Base-by-base conservation (phyloP, 768 basidiomycete species). In the Serendipita sp. region DNA sequence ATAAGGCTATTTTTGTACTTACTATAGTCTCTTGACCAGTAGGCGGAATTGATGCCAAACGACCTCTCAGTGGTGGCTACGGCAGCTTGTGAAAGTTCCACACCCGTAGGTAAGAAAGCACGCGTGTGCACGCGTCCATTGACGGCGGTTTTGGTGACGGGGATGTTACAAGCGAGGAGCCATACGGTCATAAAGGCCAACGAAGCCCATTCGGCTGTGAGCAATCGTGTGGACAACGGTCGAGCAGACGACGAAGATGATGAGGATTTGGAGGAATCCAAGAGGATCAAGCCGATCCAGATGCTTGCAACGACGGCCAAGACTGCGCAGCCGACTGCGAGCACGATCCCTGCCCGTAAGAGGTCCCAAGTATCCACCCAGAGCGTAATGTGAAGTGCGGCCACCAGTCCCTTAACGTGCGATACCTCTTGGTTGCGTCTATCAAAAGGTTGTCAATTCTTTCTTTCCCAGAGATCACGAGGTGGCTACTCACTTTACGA, bases 161-260 rank as follows among this genome's bases (percentile, higher is more conserved):
- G 72, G n/a, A 79, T 75, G 64, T 79, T 73, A 41, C 76, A 72
- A 31, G 74, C 78, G 61, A 84, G 73, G 43, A 83, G 71, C 77
- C 77, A 80, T 11, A 73, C 22, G 28, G 74, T 68, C 66, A 75
- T 72, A 67, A 81, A 76, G 38, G 71, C 69, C 64, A 81, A 72
- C 20, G 73, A n/a, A 64, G 67, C 64, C 44, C 70, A 73, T 67
- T 77, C 76, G n/a, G 73, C 20, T 41, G 66, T 69, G 60, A 77
- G 70, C 13, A 71, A 67, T 60, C 73, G 71, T 2, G 65, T 61
- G 3, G 70, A 62, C 56, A 67, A 62, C 65, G 61, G 64, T 24
- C 62, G 64, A 60, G 17, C 3, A 33, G n/a, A n/a, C n/a, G 17
- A n/a, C 11, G 22, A 24, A 65, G 61, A 24, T 7, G 51, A 42